phyloP scores from a whole-genome alignment of 2,329 filamentous ascomycete species.

The Exophiala calicioides region DNA sequence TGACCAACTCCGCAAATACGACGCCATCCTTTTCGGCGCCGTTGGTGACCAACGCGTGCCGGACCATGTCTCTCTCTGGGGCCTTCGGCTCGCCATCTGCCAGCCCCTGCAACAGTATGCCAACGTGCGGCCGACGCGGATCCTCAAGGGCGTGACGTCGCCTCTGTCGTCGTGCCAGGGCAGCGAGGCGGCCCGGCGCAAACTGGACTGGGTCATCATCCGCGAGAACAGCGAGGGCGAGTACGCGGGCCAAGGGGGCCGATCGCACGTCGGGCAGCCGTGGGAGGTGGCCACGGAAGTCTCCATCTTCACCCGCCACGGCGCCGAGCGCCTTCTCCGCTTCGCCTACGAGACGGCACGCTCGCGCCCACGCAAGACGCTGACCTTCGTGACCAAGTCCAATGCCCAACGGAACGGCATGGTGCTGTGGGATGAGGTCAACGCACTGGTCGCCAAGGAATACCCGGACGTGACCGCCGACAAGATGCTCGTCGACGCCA shows the following conservation, averaged over 20 bases:
- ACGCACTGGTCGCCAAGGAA: conserved; percentile 54
- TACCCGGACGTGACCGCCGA: conserved; percentile 63
- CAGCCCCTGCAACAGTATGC: conserved; percentile 68
- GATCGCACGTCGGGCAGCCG: conserved; percentile 58
- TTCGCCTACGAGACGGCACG: conserved; percentile 65
- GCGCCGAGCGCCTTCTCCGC: conserved; percentile 60
- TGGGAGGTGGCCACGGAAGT: conserved; percentile 66
- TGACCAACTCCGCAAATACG: conserved; percentile 58
- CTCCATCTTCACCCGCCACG: conserved; percentile 63
- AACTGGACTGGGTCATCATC: conserved; percentile 67
- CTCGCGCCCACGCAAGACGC: conserved; percentile 56
- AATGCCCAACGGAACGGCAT: conserved; percentile 67
- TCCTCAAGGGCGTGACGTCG: conserved; percentile 61
- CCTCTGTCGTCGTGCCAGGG: conserved; percentile 39
- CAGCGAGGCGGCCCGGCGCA: conserved; percentile 46
- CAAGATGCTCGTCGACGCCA: conserved; percentile 68
- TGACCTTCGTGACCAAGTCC: conserved; percentile 66
- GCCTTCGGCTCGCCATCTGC: conserved; percentile 65
- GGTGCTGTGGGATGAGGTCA: conserved; percentile 68
- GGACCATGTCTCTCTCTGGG: conserved; percentile 68
- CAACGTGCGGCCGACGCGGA: conserved; percentile 65
- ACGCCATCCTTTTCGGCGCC: conserved; percentile 69
- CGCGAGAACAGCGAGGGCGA: conserved; percentile 68
- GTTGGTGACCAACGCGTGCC: conserved; percentile 65
- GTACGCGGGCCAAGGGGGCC: conserved; percentile 65